Evolutionary conservation across 257 asterid species (phyloP).

Genomic region (Perilla frutescens): DNA sequence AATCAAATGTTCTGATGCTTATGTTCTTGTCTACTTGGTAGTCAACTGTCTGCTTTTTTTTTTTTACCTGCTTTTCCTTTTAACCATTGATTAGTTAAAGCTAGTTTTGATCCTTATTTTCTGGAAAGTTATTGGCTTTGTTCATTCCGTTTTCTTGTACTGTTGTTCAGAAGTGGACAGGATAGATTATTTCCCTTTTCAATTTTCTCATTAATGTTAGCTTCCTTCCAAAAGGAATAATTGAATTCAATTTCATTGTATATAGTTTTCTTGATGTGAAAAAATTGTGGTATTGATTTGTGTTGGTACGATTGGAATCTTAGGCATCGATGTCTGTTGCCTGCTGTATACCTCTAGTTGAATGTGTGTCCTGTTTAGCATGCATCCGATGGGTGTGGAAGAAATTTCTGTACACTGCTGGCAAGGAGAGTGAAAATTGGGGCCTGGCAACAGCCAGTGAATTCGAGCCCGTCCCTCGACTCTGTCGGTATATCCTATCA

Average conservation of each 20-base stretch:
- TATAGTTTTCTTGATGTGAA: neutral
- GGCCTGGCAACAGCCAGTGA: slow-evolving; percentile 86
- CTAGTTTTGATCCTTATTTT: slow-evolving; percentile 7
- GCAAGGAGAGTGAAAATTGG: slow-evolving; percentile 92
- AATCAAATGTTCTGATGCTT: slow-evolving; percentile 35
- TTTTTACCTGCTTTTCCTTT: neutral
- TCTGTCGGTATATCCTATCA: slow-evolving; percentile 74
- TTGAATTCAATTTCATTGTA: neutral
- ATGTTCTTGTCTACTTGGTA: slow-evolving; percentile 37
- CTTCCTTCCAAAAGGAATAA: neutral
- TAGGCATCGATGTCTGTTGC: slow-evolving; percentile 87
- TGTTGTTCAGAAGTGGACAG: slow-evolving; percentile 7
- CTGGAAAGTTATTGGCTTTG: neutral
- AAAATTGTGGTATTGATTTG: neutral
- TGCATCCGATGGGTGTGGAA: slow-evolving; percentile 98
- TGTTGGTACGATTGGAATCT: slow-evolving; percentile 33
- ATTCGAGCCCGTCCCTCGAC: slow-evolving; percentile 83
- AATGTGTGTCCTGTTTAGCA: slow-evolving; percentile 95
- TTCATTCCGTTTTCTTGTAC: neutral
- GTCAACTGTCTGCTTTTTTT: slow-evolving; percentile 9
- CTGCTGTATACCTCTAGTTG: slow-evolving; percentile 88
- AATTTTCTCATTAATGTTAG: slow-evolving; percentile 17
- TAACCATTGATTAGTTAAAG: neutral
- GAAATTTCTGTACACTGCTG: slow-evolving; percentile 87
- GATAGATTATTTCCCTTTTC: slow-evolving; percentile 22